These are phyloP conservation scores for Parasarocladium wereldwijsianum DNA, from an alignment of 2,329 filamentous ascomycete genomes.

Conservation along the genomic window DNA sequence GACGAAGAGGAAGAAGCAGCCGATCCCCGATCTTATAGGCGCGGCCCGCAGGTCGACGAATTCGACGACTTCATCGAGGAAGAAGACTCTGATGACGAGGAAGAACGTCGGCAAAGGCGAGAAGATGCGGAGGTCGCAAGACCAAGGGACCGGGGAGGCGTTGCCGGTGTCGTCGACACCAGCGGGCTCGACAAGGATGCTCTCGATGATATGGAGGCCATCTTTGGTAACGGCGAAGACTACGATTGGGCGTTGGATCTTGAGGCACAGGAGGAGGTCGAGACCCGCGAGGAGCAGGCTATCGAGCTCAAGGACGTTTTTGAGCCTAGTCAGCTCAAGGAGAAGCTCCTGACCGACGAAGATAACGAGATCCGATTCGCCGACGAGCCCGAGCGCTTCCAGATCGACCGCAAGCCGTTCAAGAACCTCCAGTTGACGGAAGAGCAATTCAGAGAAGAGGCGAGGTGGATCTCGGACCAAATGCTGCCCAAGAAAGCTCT, in stretches of 20 bases:
- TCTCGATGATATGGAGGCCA: constrained; percentile 88
- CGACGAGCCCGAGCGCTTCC: constrained; percentile 89
- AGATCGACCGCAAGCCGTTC: constrained; percentile 81
- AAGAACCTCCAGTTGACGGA: constrained; percentile 65
- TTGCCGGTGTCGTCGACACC: constrained; percentile 58
- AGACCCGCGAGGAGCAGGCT: constrained; percentile 63
- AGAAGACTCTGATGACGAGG: constrained; percentile 79
- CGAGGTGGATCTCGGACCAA: constrained; percentile 78
- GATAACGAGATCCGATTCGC: constrained; percentile 81
- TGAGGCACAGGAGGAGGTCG: constrained; percentile 73
- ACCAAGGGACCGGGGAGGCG: constrained; percentile 54
- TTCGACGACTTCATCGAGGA: constrained; percentile 96
- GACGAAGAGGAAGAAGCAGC: constrained; percentile 74
- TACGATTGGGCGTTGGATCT: constrained; percentile 89
- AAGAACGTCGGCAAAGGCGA: constrained; percentile 56
- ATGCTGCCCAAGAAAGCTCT: constrained; percentile 80
- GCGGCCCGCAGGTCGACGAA: constrained; percentile 52
- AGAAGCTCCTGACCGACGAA: constrained; percentile 89
- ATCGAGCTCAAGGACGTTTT: constrained; percentile 96
- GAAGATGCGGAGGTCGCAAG: constrained; percentile 84
- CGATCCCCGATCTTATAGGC: constrained; percentile 36
- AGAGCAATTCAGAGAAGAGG: constrained; percentile 82
- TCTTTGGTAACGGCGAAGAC: constrained; percentile 90
- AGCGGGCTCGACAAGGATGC: constrained; percentile 82
- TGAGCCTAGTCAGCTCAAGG: constrained; percentile 84